phyloP scores from a whole-genome alignment of 139 green algal genomes.

The Eudorina sp. region DNA sequence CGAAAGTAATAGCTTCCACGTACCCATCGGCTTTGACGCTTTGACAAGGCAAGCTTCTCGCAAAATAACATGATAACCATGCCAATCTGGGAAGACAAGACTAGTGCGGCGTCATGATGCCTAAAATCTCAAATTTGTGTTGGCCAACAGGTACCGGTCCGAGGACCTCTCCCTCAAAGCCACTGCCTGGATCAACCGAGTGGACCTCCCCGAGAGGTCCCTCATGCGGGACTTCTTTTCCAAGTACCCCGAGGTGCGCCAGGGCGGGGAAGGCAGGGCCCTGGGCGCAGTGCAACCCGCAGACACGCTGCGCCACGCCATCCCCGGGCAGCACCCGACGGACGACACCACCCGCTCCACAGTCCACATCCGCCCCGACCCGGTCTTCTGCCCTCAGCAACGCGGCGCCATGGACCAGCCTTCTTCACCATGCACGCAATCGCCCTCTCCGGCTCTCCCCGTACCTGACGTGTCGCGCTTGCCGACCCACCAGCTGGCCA shows the following conservation, averaged over 20 bases:
- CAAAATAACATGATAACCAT: no score
- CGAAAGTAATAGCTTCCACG: constrained; percentile 38
- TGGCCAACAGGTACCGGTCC: constrained; percentile 49
- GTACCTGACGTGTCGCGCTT: no score
- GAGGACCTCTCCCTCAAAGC: constrained; percentile 33
- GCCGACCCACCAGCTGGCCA: no score
- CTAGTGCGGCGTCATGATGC: no score
- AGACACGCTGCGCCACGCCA: no score
- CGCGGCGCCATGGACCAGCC: not conserved
- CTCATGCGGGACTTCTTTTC: not conserved
- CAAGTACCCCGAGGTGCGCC: constrained; percentile 51
- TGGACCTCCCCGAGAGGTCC: constrained; percentile 19
- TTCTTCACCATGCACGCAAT: no score
- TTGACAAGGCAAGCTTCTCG: constrained; percentile 22
- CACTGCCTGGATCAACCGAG: not conserved
- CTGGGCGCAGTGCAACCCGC: no score
- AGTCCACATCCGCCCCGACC: not conserved
- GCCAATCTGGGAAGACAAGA: no score
- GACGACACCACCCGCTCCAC: no score
- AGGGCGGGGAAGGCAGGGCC: not conserved
- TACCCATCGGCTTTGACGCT: constrained; percentile 18
- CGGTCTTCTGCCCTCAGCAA: not conserved
- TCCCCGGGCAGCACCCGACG: no score
- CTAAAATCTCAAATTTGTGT: no score
- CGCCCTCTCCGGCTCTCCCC: no score